Evolutionary conservation across 2,329 filamentous ascomycete genomes (phyloP), one percentile per base, ranked within the genome.

Genomic region (Chaetomiaceae sp.): DNA sequence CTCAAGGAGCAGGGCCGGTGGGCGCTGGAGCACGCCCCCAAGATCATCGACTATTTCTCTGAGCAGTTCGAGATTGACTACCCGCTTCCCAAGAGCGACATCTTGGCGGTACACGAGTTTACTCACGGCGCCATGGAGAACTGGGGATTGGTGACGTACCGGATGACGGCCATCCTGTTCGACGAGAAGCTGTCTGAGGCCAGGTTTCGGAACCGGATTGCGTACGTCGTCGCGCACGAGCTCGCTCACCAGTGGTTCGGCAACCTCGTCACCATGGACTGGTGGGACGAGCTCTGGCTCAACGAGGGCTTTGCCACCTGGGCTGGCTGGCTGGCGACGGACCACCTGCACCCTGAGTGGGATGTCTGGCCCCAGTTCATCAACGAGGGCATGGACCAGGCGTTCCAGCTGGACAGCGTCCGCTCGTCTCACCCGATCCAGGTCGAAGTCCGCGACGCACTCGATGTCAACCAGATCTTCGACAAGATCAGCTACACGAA

Each of bases 221-320:
- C 93, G 26, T 97, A 98, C 60, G 90, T 97, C 47, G 90, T 97
- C 41, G 91, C 93, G n/a, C 93, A 98, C 68, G 93, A 98, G 67
- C 76, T 98, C 52, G 93, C 91, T 33, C 91, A 97, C 68, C 91
- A 96, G 68, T 97, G 91, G 91, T 97, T 97, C 62, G 91, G 91
- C 53, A 96, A 97, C 70, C 72, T 96, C 43, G 91, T 96, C 22
- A 96, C 91, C 43, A 96, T 96, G 89, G 89, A 95, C 66, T 96
- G 94, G 76, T 97, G 91, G 91, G 89, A 96, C 67, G 91, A 90
- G 45, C 72, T 97, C 7, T 97, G 91, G 91, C 78, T 97, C 44
- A 97, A 97, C 65, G 91, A 97, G 68, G 90, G 90, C 11, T 98
- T 98, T 62, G 93, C 93, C 34, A 98, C 93, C 3, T 97, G 91